Conservation (phyloP, 108 stramenopile genomes). For the Cylindrotheca closterium region DNA sequence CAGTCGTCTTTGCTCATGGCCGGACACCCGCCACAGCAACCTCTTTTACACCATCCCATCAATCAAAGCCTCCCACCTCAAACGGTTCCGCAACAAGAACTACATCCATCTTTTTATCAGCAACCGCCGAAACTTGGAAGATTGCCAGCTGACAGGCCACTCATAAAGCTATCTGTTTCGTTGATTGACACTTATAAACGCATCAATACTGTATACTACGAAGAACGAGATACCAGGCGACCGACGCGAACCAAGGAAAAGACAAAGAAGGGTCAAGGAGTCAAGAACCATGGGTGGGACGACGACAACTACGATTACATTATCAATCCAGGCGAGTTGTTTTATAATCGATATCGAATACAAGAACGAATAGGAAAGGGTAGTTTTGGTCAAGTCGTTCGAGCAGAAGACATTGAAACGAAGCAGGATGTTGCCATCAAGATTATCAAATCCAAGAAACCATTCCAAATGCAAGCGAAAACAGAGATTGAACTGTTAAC, state of each 20-base stretch:
- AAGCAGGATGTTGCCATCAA: constrained; percentile 94
- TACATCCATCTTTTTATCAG: constrained; percentile 18
- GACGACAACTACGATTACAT: constrained; percentile 98
- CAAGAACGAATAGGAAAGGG: constrained; percentile 97
- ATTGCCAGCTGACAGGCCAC: constrained; percentile 71
- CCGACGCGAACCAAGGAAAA: constrained; percentile 61
- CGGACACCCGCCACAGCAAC: constrained; percentile 21
- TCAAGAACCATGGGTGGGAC: constrained; percentile 92
- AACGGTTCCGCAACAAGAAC: constrained; percentile 6
- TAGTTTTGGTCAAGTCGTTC: constrained; percentile 94
- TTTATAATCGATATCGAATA: constrained; percentile 84
- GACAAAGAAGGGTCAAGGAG: constrained; percentile 21
- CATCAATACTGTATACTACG: constrained; percentile 93
- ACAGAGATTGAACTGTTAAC: constrained; percentile 94
- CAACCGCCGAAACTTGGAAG: constrained; percentile 44
- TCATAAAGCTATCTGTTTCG: constrained; percentile 82
- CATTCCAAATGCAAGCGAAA: constrained; percentile 95
- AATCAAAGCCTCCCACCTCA: constrained; percentile 14
- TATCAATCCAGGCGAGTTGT: constrained; percentile 75
- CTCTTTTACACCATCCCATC: constrained; percentile 9
- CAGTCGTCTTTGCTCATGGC: constrained; percentile 18
- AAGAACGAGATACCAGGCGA: constrained; percentile 74
- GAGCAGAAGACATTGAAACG: constrained; percentile 72
- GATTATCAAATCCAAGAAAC: constrained; percentile 97
- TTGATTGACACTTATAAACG: constrained; percentile 94